Percentiles rank a stretch among this genome's conserved stretches.
Conservation (phyloP, 306 rosid species). For the Malus asiatica region DNA sequence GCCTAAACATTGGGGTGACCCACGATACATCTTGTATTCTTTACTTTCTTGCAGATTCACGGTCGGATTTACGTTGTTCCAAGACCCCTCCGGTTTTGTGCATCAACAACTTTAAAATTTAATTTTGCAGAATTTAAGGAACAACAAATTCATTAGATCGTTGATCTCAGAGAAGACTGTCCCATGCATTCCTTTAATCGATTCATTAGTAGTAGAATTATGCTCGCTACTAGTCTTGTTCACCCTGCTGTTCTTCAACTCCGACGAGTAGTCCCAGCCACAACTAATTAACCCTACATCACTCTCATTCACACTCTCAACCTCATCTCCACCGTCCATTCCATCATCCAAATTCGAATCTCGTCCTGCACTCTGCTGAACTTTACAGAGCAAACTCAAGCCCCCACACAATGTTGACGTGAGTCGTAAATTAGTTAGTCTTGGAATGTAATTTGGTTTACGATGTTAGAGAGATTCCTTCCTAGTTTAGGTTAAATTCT, state of each 20-base stretch:
- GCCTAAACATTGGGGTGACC: too few relatives aligned
- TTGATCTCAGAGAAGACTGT: constrained; percentile 11
- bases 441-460: too few relatives aligned
- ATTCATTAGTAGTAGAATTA: not conserved
- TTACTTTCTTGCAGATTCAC: too few relatives aligned
- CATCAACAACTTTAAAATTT: too few relatives aligned
- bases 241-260: not conserved
- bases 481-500: too few relatives aligned
- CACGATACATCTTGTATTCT: too few relatives aligned
- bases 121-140: too few relatives aligned
- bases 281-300: not conserved
- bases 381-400: constrained; percentile 22
- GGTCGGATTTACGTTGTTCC: too few relatives aligned
- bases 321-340: not conserved
- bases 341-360: not conserved
- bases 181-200: not conserved
- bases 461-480: too few relatives aligned
- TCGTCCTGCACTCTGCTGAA: constrained; percentile 5
- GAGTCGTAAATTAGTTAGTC: too few relatives aligned
- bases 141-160: not conserved
- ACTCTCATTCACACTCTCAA: not conserved
- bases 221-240: not conserved
- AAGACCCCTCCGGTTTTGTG: too few relatives aligned
- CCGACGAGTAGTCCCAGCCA: not conserved
- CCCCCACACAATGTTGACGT: not conserved